A percentile compares a stretch with the other conserved stretches of the same genome.
These are phyloP conservation scores for Trebouxia sp. DNA, from an alignment of 139 green algal species.

Conservation along the genomic window DNA sequence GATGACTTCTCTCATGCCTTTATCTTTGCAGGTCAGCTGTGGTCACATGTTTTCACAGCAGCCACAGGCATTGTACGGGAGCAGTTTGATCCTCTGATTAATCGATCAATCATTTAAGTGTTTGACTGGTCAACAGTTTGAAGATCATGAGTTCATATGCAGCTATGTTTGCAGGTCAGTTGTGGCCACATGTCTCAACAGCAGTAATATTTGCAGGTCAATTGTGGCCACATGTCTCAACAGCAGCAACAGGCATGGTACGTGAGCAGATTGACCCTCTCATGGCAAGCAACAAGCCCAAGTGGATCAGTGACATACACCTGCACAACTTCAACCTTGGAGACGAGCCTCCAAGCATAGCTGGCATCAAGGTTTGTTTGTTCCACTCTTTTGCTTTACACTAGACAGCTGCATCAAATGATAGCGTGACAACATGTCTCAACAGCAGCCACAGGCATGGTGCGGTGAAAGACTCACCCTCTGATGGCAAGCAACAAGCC, in stretches of 20 bases:
- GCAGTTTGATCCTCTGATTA: too few relatives aligned
- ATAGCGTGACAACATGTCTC: conserved; percentile 18
- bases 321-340: conserved; percentile 37
- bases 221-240: conserved; percentile 28
- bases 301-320: conserved; percentile 31
- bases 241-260: conserved; percentile 8
- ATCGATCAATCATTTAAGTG: too few relatives aligned
- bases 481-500: conserved; percentile 9
- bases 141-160: too few relatives aligned
- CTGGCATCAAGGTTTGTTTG: conserved; percentile 23
- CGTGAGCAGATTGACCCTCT: background rate
- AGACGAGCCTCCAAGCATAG: conserved; percentile 23
- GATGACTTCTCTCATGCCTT: too few relatives aligned
- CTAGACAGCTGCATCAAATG: background rate
- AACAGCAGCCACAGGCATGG: background rate
- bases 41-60: too few relatives aligned
- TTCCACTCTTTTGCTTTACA: too few relatives aligned
- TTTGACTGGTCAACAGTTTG: too few relatives aligned
- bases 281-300: conserved; percentile 26
- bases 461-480: background rate
- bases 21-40: conserved; percentile 23
- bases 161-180: conserved; percentile 34
- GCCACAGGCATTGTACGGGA: too few relatives aligned
- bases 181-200: conserved; percentile 29
- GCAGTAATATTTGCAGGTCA: conserved; percentile 29